These are phyloP conservation scores for Drosera capensis DNA, from an alignment of 148 eudicot species.

Conservation along the genomic window DNA sequence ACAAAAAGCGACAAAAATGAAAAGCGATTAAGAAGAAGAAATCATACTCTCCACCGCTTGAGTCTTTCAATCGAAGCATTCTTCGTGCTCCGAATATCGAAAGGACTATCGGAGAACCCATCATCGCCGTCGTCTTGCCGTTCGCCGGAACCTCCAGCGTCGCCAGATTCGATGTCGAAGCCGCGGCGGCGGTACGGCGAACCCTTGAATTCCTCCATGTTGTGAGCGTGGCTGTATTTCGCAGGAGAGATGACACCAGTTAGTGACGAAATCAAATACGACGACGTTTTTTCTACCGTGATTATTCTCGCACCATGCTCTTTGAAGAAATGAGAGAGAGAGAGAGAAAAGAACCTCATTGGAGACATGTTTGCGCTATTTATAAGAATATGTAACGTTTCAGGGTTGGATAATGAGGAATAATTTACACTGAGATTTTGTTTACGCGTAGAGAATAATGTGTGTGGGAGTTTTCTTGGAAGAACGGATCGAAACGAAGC, in stretches of 20 bases:
- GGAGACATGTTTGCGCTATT: too few relatives aligned
- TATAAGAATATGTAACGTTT: too few relatives aligned
- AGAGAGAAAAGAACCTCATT: too few relatives aligned
- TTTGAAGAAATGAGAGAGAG: too few relatives aligned
- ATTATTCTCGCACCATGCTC: too few relatives aligned
- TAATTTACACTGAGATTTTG: too few relatives aligned
- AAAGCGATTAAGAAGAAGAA: not conserved
- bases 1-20: not conserved
- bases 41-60: slow-evolving; percentile 69
- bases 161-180: slow-evolving; percentile 39
- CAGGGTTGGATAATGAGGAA: too few relatives aligned
- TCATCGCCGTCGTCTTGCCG: slow-evolving; percentile 27
- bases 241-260: slow-evolving; percentile 67
- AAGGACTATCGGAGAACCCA: slow-evolving; percentile 28
- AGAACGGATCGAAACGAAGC: too few relatives aligned
- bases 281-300: too few relatives aligned
- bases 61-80: slow-evolving; percentile 58
- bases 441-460: too few relatives aligned
- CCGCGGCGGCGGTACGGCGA: slow-evolving; percentile 39
- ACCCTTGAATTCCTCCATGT: slow-evolving; percentile 15
- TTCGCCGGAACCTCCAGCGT: slow-evolving; percentile 1
- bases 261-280: too few relatives aligned
- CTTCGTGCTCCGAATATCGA: slow-evolving; percentile 55
- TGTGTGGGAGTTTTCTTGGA: too few relatives aligned
- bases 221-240: slow-evolving; percentile 7